Evolutionary conservation across 176 grass and related monocot species (phyloP).

Genomic region (Tillandsia leiboldiana): DNA sequence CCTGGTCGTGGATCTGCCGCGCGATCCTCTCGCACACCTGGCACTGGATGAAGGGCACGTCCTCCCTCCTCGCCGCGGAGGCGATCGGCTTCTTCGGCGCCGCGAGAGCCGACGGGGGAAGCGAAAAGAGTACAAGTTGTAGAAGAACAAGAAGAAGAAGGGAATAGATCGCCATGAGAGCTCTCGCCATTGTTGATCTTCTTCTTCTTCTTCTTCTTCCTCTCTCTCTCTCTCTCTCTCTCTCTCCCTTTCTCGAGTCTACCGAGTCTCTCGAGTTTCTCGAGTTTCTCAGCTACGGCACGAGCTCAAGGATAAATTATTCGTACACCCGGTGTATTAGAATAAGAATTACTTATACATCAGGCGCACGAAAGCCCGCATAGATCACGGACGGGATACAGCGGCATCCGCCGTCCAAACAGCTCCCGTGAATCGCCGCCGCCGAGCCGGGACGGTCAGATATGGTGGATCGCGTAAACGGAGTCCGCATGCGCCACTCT

Average conservation of each 20-base stretch:
- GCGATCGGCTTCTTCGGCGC: constrained; percentile 46
- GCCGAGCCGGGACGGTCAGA: too few species aligned
- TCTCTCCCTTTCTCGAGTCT: neutral
- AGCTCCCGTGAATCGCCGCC: too few species aligned
- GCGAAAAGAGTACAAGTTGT: constrained; percentile 15
- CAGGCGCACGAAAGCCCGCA: too few species aligned
- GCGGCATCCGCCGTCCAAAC: too few species aligned
- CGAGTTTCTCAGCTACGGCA: neutral
- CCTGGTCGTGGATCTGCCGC: constrained; percentile 69
- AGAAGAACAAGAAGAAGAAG: neutral
- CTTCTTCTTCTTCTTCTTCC: neutral
- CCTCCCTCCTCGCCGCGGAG: constrained; percentile 72
- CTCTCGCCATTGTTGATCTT: too few species aligned
- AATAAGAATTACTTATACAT: too few species aligned
- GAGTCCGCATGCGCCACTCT: too few species aligned
- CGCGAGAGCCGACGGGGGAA: constrained; percentile 13
- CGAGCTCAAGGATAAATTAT: neutral
- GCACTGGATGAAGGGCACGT: constrained; percentile 83
- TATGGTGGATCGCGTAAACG: too few species aligned
- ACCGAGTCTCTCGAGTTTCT: neutral
- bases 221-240: neutral
- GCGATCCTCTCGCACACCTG: constrained; percentile 94
- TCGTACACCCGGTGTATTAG: neutral
- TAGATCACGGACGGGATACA: too few species aligned
- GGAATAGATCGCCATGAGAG: too few species aligned